Evolutionary conservation across 2,329 filamentous ascomycete species (phyloP).

Genomic region (Ramichloridium luteum): DNA sequence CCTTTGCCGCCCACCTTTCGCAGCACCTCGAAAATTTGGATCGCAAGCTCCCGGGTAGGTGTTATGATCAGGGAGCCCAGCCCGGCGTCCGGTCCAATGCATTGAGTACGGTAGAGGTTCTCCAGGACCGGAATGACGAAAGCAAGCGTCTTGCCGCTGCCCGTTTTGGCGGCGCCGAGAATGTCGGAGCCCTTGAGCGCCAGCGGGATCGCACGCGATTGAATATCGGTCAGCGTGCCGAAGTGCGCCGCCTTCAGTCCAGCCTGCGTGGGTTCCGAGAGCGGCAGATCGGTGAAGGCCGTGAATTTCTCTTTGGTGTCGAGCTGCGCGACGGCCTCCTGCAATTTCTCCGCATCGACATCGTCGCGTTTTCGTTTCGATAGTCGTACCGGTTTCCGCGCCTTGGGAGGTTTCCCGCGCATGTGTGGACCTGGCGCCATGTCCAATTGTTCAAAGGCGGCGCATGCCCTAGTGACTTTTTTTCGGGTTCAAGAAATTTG

Average conservation of each 20-base stretch:
- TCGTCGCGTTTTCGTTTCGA: slow-evolving; percentile 36
- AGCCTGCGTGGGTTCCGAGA: slow-evolving; percentile 65
- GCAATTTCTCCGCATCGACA: slow-evolving; percentile 36
- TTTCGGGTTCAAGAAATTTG: no score
- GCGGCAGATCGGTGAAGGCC: slow-evolving; percentile 70
- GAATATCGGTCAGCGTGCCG: slow-evolving; percentile 81
- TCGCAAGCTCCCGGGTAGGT: slow-evolving; percentile 86
- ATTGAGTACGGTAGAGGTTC: slow-evolving; percentile 77
- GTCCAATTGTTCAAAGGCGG: no score
- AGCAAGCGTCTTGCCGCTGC: slow-evolving; percentile 87
- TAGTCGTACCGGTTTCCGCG: slow-evolving; percentile 4
- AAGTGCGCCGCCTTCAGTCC: slow-evolving; percentile 83
- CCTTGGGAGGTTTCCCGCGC: not conserved
- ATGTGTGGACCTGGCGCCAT: not conserved
- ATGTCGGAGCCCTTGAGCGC: slow-evolving; percentile 80
- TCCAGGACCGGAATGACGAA: slow-evolving; percentile 88
- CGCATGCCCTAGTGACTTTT: no score
- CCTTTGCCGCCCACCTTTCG: slow-evolving; percentile 72
- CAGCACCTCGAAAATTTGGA: slow-evolving; percentile 92
- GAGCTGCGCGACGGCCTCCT: slow-evolving; percentile 32
- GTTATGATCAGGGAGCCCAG: slow-evolving; percentile 86
- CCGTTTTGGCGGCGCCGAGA: slow-evolving; percentile 87
- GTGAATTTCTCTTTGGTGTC: slow-evolving; percentile 51
- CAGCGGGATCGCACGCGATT: slow-evolving; percentile 75
- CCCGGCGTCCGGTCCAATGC: slow-evolving; percentile 75